These are phyloP conservation scores for Apiospora kogelbergensis DNA, from an alignment of 2,329 filamentous ascomycete genomes.

Conservation along the genomic window DNA sequence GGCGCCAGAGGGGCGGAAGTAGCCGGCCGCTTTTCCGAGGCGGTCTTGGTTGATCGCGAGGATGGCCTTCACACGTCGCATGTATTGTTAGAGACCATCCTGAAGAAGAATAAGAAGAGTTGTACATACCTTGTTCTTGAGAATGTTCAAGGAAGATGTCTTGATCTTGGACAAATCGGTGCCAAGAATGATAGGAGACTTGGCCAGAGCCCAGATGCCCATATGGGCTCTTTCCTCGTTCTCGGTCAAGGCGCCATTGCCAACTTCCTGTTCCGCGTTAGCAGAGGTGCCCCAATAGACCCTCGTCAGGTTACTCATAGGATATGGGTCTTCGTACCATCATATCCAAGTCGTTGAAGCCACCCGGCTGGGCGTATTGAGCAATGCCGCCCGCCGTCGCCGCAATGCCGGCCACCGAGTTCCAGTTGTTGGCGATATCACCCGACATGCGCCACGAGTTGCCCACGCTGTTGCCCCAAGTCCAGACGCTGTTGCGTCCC, in stretches of 20 bases:
- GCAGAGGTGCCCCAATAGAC: neutral
- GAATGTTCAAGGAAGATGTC: constrained; percentile 8
- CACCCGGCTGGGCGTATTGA: constrained; percentile 5
- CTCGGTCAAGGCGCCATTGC: constrained; percentile 14
- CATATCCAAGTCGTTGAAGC: constrained; percentile 16
- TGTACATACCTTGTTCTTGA: constrained; percentile 13
- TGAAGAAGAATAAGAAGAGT: neutral
- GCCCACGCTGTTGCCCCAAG: constrained; percentile 29
- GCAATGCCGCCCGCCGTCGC: constrained; percentile 20
- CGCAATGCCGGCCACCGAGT: constrained; percentile 29
- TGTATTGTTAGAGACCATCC: neutral
- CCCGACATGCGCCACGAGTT: constrained; percentile 36
- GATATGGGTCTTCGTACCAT: neutral
- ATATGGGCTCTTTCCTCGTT: constrained; percentile 14
- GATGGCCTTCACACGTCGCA: constrained; percentile 6
- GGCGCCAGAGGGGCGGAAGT: constrained; percentile 21
- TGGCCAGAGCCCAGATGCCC: constrained; percentile 14
- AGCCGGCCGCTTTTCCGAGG: constrained; percentile 10
- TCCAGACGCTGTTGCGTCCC: constrained; percentile 27
- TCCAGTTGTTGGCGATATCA: constrained; percentile 34
- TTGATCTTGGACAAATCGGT: constrained; percentile 12
- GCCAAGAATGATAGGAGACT: constrained; percentile 14
- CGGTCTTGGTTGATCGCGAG: constrained; percentile 15
- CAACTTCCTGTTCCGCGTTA: constrained; percentile 11
- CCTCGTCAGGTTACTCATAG: neutral